Evolutionary conservation across 805 yeast genomes (phyloP).

Genomic region (Metschnikowia gelsemii): DNA sequence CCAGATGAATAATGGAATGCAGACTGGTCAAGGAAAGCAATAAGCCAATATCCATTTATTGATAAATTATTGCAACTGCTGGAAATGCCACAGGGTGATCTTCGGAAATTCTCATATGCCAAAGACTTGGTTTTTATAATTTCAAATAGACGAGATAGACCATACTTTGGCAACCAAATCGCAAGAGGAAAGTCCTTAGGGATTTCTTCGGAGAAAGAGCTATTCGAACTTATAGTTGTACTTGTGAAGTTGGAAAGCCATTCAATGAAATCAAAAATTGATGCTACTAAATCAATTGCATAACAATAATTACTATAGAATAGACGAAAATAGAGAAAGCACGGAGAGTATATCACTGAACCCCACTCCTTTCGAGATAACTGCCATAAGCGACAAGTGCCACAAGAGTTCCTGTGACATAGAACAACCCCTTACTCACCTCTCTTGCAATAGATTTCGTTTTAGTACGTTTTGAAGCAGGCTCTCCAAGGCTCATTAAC

Average conservation of each 20-base stretch:
- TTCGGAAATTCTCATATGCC: too few relatives aligned
- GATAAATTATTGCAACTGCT: too few relatives aligned
- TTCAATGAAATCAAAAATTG: neutral
- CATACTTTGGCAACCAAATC: too few relatives aligned
- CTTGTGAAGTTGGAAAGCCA: neutral
- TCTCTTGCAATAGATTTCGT: constrained; percentile 29
- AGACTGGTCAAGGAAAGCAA: constrained; percentile 16
- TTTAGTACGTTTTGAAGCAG: constrained; percentile 17
- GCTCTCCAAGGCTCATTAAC: neutral
- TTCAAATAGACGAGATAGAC: too few relatives aligned
- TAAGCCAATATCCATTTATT: neutral
- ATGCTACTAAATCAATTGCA: too few relatives aligned
- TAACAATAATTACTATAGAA: too few relatives aligned
- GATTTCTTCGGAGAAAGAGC: too few relatives aligned
- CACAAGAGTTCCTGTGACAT: constrained; percentile 31
- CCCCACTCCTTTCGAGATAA: constrained; percentile 12
- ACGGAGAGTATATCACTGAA: constrained; percentile 9
- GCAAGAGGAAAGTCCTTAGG: too few relatives aligned
- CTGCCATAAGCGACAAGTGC: constrained; percentile 42
- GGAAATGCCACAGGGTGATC: too few relatives aligned
- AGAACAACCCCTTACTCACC: constrained; percentile 32
- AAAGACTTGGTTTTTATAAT: too few relatives aligned
- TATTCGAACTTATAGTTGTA: too few relatives aligned
- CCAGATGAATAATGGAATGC: constrained; percentile 19
- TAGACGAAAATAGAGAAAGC: constrained; percentile 4